Evolutionary conservation across 169 alveolate genomes (phyloP).

Genomic region (Babesia bigemina): DNA sequence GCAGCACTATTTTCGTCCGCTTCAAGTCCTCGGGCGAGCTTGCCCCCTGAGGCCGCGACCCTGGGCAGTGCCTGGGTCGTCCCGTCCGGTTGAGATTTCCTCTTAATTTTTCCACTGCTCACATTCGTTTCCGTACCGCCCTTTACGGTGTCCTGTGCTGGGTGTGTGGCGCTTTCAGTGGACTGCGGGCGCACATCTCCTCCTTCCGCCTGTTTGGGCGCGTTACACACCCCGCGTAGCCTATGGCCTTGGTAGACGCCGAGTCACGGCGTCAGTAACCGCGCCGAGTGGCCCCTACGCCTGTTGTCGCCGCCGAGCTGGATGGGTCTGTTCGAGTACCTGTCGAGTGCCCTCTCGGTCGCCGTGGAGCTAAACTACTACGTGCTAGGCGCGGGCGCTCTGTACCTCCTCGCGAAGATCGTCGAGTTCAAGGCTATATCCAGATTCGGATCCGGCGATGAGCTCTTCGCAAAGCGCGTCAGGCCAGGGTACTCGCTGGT

Average conservation of each 20-base stretch:
- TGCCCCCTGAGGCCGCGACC: slow-evolving; percentile 16
- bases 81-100: no score
- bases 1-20: slow-evolving; percentile 57
- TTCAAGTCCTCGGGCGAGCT: slow-evolving; percentile 59
- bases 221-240: no score
- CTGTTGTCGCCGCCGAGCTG: neutral
- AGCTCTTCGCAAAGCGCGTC: slow-evolving; percentile 10
- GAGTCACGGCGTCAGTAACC: no score
- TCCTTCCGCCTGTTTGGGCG: no score
- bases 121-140: neutral
- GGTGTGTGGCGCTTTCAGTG: neutral
- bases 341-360: slow-evolving; percentile 5
- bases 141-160: neutral
- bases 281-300: neutral
- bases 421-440: neutral
- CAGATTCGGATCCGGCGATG: neutral
- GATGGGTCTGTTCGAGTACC: slow-evolving; percentile 21
- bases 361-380: slow-evolving; percentile 25
- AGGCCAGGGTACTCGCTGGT: slow-evolving; percentile 33
- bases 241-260: no score
- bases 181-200: no score
- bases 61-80: slow-evolving; percentile 2
- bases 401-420: slow-evolving; percentile 4
- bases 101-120: no score
- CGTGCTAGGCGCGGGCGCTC: neutral